These are phyloP conservation scores for Castanospermum australe DNA, from an alignment of 306 rosid genomes.

Conservation along the genomic window DNA sequence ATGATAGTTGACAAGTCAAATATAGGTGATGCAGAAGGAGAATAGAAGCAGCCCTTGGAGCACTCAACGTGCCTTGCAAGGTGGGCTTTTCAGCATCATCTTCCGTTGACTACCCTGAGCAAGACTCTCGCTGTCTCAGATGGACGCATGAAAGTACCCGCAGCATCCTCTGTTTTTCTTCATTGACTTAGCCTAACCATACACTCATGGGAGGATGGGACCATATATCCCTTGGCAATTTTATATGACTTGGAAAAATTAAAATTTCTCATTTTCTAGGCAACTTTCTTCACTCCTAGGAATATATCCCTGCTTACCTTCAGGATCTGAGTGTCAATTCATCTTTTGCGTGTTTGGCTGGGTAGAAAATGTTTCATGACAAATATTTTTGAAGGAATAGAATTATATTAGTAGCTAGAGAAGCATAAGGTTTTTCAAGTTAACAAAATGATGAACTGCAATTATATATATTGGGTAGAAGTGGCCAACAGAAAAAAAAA, in stretches of 20 bases:
- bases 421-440: not conserved
- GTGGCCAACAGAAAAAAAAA: not conserved
- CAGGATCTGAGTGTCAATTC: not conserved
- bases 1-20: not conserved
- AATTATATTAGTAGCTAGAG: not conserved
- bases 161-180: not conserved
- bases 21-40: not conserved
- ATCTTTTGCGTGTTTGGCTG: not conserved
- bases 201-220: not conserved
- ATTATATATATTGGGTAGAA: not conserved
- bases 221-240: not conserved
- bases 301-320: not conserved
- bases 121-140: conserved; percentile 13
- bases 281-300: not conserved
- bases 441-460: not conserved
- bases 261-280: not conserved
- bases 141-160: not conserved
- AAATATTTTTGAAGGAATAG: not conserved
- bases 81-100: not conserved
- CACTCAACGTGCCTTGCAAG: conserved; percentile 36
- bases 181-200: conserved; percentile 3
- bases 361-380: not conserved
- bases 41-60: not conserved
- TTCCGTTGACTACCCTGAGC: conserved; percentile 1
- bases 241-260: not conserved